phyloP scores from a whole-genome alignment of 768 basidiomycete species.

The Russula dissimulans region DNA sequence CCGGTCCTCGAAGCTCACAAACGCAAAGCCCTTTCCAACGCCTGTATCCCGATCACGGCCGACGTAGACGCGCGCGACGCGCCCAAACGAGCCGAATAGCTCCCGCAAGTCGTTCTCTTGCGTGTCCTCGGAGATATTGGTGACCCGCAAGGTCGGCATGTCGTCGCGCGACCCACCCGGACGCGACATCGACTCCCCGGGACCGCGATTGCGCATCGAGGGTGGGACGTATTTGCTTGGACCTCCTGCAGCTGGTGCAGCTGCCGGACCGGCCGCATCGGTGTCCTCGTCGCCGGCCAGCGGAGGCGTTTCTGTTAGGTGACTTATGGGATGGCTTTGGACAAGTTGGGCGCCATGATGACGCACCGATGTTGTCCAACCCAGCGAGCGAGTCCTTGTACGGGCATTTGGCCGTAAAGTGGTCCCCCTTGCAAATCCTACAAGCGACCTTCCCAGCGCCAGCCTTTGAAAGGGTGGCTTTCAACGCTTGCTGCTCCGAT shows the following conservation, averaged over 20 bases:
- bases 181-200: constrained; percentile 20
- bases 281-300: constrained; percentile 29
- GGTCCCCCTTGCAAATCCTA: constrained; percentile 91
- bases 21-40: constrained; percentile 92
- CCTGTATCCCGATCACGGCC: constrained; percentile 93
- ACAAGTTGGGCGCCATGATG: neutral
- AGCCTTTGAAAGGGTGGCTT: constrained; percentile 55
- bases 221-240: constrained; percentile 21
- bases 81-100: constrained; percentile 78
- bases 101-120: constrained; percentile 91
- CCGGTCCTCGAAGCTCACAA: constrained; percentile 88
- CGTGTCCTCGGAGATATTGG: constrained; percentile 93
- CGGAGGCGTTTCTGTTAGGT: constrained; percentile 30
- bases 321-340: constrained; percentile 2
- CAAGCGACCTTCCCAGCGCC: constrained; percentile 87
- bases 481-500: constrained; percentile 54
- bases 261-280: constrained; percentile 24
- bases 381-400: constrained; percentile 90
- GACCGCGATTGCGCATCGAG: constrained; percentile 20
- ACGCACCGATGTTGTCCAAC: constrained; percentile 50
- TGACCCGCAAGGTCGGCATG: constrained; percentile 91
- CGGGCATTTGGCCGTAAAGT: constrained; percentile 97
- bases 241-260: constrained; percentile 13
- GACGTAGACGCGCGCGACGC: constrained; percentile 85
- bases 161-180: constrained; percentile 65